phyloP scores from a whole-genome alignment of 2,329 filamentous ascomycete genomes.

The Penicillium hordei region DNA sequence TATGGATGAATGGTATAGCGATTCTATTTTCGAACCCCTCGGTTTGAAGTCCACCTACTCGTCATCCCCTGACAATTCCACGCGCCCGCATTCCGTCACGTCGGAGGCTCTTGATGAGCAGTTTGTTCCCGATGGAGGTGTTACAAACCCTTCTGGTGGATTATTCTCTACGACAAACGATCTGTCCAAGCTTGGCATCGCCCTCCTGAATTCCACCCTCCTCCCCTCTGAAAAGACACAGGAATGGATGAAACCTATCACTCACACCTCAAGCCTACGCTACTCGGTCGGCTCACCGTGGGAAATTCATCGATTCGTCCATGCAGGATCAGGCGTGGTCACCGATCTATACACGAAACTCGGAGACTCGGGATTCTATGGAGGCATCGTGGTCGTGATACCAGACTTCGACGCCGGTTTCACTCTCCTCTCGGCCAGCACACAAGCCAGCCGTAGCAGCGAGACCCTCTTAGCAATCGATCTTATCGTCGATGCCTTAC shows the following conservation, averaged over 20 bases:
- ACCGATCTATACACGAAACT: conserved; percentile 44
- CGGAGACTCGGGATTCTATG: conserved; percentile 44
- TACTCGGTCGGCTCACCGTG: conserved; percentile 43
- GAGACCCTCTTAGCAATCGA: conserved; percentile 24
- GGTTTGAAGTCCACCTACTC: conserved; percentile 46
- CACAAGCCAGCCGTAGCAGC: conserved; percentile 1
- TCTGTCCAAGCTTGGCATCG: conserved; percentile 35
- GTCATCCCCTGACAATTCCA: conserved; percentile 30
- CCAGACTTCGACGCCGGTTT: conserved; percentile 49
- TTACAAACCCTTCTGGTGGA: conserved; percentile 17
- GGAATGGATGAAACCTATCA: conserved; percentile 45
- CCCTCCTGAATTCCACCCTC: conserved; percentile 36
- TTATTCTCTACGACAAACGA: conserved; percentile 40
- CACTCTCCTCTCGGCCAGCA: conserved; percentile 40
- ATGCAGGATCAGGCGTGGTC: conserved; percentile 22
- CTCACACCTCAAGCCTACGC: conserved; percentile 41
- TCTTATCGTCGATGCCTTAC: conserved; percentile 27
- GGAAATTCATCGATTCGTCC: conserved; percentile 44
- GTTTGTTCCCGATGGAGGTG: conserved; percentile 7
- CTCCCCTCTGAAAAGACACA: conserved; percentile 37
- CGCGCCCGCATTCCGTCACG: conserved; percentile 22
- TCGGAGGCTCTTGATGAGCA: background rate
- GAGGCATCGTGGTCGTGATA: conserved; percentile 41
- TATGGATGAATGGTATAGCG: conserved; percentile 42
- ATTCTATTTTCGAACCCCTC: conserved; percentile 45